phyloP scores from a whole-genome alignment of 169 alveolate genomes.

The Sarcocystis neurona region DNA sequence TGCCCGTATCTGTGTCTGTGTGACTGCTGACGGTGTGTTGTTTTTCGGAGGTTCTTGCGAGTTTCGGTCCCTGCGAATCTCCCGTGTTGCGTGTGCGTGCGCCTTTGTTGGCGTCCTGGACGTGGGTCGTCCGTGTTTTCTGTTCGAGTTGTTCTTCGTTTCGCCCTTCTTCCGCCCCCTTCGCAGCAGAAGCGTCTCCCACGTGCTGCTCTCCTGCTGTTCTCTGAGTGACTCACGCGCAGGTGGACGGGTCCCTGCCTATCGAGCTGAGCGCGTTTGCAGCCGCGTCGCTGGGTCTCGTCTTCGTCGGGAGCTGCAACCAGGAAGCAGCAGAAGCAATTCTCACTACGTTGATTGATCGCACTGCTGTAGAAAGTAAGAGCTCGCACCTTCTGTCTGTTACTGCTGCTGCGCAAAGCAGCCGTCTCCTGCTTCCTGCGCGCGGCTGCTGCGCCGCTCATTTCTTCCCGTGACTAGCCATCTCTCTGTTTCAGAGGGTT shows the following conservation, averaged over 20 bases:
- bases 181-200: background rate
- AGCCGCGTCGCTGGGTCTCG: constrained; percentile 94
- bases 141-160: background rate
- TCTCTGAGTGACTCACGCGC: background rate
- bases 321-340: constrained; percentile 94
- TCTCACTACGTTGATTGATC: constrained; percentile 88
- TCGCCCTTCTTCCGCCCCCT: background rate
- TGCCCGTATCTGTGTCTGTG: too few species aligned
- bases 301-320: constrained; percentile 92
- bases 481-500: too few species aligned
- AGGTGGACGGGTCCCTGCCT: constrained; percentile 62
- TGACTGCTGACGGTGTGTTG: too few species aligned
- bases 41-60: too few species aligned
- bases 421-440: too few species aligned
- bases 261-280: constrained; percentile 95
- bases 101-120: too few species aligned
- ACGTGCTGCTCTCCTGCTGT: background rate
- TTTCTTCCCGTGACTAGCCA: too few species aligned
- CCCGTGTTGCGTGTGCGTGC: too few species aligned
- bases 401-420: too few species aligned
- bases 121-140: background rate
- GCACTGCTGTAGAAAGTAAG: constrained; percentile 67
- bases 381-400: background rate
- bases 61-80: too few species aligned
- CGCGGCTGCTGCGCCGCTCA: too few species aligned